These are phyloP conservation scores for Helotiales sp. DNA, from an alignment of 2,329 filamentous ascomycete genomes.

Conservation along the genomic window DNA sequence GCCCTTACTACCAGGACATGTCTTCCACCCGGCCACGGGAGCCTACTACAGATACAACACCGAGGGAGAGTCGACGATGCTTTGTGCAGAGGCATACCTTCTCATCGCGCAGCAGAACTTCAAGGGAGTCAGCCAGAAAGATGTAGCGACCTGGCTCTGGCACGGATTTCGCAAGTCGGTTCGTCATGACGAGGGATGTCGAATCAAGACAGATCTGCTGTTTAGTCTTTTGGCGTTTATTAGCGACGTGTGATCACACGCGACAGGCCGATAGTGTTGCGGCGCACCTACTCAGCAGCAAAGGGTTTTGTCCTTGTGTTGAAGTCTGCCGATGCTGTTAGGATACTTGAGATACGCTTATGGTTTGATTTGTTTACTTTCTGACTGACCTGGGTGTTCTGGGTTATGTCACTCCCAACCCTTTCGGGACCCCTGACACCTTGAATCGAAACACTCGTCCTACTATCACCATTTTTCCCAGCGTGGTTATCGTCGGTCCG, in stretches of 20 bases:
- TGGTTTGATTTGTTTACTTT: neutral
- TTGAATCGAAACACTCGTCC: too few species aligned
- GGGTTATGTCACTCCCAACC: neutral
- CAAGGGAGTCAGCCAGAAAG: slow-evolving; percentile 33
- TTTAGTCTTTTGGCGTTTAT: slow-evolving; percentile 40
- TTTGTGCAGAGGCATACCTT: slow-evolving; percentile 43
- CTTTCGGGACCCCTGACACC: too few species aligned
- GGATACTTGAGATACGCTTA: neutral
- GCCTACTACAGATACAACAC: slow-evolving; percentile 17
- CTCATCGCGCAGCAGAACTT: slow-evolving; percentile 44
- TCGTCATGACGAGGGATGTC: slow-evolving; percentile 38
- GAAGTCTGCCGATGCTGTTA: neutral
- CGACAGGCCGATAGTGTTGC: neutral
- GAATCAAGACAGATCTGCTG: slow-evolving; percentile 41
- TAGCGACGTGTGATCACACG: slow-evolving; percentile 27
- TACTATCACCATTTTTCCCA: too few species aligned
- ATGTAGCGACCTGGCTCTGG: slow-evolving; percentile 38
- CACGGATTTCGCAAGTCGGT: slow-evolving; percentile 39
- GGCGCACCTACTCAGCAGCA: neutral
- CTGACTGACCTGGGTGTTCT: neutral
- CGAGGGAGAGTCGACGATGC: slow-evolving; percentile 41
- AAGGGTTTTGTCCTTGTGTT: neutral
- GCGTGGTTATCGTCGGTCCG: too few species aligned
- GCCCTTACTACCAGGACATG: neutral
- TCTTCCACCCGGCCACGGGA: neutral